phyloP scores from a whole-genome alignment of 2,329 filamentous ascomycete species.

The Fusarium sp. region DNA sequence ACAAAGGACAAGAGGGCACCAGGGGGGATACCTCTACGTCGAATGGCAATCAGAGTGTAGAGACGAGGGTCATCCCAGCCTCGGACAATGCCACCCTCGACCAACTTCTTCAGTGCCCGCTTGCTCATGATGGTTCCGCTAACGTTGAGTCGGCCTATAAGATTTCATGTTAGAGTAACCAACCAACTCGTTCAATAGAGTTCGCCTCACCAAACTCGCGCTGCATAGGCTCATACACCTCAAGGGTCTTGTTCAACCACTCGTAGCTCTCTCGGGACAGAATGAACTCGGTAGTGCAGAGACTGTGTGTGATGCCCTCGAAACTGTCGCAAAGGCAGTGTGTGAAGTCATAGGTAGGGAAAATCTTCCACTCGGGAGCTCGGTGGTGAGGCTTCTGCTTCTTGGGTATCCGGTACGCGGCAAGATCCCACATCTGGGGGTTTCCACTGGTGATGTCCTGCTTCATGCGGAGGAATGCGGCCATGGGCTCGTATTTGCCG shows the following conservation, averaged over 20 bases:
- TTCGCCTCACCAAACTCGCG: conserved; percentile 73
- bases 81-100: conserved; percentile 81
- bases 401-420: conserved; percentile 86
- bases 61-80: conserved; percentile 93
- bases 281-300: conserved; percentile 95
- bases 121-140: conserved; percentile 90
- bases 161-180: background rate
- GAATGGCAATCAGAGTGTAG: conserved; percentile 87
- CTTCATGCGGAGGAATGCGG: conserved; percentile 93
- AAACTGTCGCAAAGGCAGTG: conserved; percentile 94
- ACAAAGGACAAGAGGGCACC: conserved; percentile 91
- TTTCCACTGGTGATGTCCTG: conserved; percentile 86
- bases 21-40: conserved; percentile 86
- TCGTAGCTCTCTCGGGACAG: conserved; percentile 89
- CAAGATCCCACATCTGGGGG: conserved; percentile 96
- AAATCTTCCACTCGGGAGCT: conserved; percentile 92
- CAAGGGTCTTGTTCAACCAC: conserved; percentile 84
- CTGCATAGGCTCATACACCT: conserved; percentile 93
- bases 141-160: conserved; percentile 68
- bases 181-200: background rate
- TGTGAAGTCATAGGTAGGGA: conserved; percentile 94
- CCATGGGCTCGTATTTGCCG: conserved; percentile 87
- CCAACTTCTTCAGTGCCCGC: conserved; percentile 83
- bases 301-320: conserved; percentile 89
- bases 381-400: conserved; percentile 78